Base-by-base conservation (phyloP, 768 basidiomycete genomes). In the Lactarius hatsudake region DNA sequence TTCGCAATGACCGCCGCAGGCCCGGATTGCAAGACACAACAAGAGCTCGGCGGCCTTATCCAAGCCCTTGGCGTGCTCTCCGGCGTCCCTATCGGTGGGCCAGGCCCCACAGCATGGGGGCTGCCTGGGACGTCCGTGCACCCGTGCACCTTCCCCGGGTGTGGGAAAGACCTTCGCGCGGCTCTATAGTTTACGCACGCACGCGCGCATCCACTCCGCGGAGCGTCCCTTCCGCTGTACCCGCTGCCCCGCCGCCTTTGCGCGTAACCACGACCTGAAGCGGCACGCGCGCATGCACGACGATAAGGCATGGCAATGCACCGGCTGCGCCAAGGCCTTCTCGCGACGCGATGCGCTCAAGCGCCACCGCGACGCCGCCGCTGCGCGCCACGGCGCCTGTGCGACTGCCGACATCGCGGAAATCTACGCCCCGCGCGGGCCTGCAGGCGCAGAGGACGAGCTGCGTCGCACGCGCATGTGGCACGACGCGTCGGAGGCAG, bases 31-130 rank as follows among this genome's bases (percentile, higher is more conserved):
- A 82, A 83, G 64, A 79, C 81, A 0, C 77, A 93, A 1, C 89
- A 90, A 73, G 91, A 93, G 75, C 84, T 93, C 48, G 84, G 87
- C 53, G 89, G 89, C n/a, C 81, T 93, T 61, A 89, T 93, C 64
- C 91, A 93, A 72, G 89, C 92, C 69, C 82, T 93, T 54, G 90
- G 90, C 23, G 88, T 93, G 40, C 83, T 93, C 66, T 90, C 87
- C 68, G 89, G 88, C 1, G 87, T 91, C 53, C 89, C 86, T 71
- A 92, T 93, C 61, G 81, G 78, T 12, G 53, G 68, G 75, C 79
- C 62, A 36, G 34, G 66, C 23, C 71, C 65, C 30, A 57, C 69
- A 36, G 70, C 77, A 26, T 72, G 70, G 23, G 77, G 81, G n/a
- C 72, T 78, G 9, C 73, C 72, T 57, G 86, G 85, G 42, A 88